Conservation (phyloP, 2,329 filamentous ascomycete genomes). For the Ophiostoma australiae region DNA sequence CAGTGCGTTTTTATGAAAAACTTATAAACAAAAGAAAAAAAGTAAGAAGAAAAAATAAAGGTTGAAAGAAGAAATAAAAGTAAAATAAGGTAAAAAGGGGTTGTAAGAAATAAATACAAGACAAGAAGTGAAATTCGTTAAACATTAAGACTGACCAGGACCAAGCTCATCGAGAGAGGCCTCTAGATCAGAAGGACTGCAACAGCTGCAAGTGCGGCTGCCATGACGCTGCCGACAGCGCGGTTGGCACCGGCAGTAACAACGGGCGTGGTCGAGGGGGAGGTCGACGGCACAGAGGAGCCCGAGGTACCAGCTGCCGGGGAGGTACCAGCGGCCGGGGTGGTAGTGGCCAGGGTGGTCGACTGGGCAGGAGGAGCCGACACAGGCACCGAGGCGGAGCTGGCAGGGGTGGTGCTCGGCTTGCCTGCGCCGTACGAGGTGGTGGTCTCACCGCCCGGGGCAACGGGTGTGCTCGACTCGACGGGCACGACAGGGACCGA, state of each 20-base stretch:
- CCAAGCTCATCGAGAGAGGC: slow-evolving; percentile 11
- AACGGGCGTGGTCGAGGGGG: slow-evolving; percentile 27
- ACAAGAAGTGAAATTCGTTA: slow-evolving; percentile 9
- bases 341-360: neutral
- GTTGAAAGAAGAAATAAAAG: neutral
- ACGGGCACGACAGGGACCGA: neutral
- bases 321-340: neutral
- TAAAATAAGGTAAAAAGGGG: neutral
- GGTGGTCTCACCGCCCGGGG: neutral
- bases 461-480: neutral
- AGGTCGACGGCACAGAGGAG: slow-evolving; percentile 24
- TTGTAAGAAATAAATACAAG: slow-evolving; percentile 4
- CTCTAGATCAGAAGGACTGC: slow-evolving; percentile 50
- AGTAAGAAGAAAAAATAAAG: neutral
- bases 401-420: slow-evolving; percentile 8
- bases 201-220: slow-evolving; percentile 47
- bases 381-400: slow-evolving; percentile 6
- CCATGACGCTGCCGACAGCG: slow-evolving; percentile 47
- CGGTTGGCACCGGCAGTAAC: slow-evolving; percentile 49
- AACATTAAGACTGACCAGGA: neutral
- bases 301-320: neutral
- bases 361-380: neutral
- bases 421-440: neutral
- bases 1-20: neutral
- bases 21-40: neutral